A percentile compares a stretch with the other conserved stretches of the same genome.
Conservation (phyloP, 148 eudicot species). For the Camellia lanceoleosa region DNA sequence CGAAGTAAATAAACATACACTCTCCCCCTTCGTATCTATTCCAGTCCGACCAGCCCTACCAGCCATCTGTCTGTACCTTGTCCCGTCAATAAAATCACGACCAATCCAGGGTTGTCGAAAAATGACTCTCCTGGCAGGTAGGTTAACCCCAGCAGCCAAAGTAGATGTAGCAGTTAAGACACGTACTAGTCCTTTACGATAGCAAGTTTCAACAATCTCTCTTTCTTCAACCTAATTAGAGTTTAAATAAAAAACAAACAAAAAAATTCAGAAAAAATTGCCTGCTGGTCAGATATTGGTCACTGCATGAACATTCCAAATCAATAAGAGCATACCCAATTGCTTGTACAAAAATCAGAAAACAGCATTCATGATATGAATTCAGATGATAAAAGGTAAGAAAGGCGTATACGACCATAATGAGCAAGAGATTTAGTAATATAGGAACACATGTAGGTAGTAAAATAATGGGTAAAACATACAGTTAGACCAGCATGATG, state of each 20-base stretch:
- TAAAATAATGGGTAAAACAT: slow-evolving; percentile 20
- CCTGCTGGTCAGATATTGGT: not conserved
- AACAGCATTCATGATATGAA: not conserved
- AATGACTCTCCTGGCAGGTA: slow-evolving; percentile 97
- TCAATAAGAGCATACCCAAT: not conserved
- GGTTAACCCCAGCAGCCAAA: slow-evolving; percentile 97
- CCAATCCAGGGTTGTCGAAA: slow-evolving; percentile 98
- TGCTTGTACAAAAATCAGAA: not conserved
- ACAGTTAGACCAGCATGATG: slow-evolving; percentile 99
- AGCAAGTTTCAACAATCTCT: slow-evolving; percentile 87
- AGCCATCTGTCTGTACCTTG: slow-evolving; percentile 93
- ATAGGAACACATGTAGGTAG: not conserved
- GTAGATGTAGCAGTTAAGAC: slow-evolving; percentile 98
- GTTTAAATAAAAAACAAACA: not conserved
- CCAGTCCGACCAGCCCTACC: slow-evolving; percentile 99
- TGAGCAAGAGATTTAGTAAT: not conserved
- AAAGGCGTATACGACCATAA: not conserved
- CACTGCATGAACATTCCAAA: slow-evolving; percentile 1
- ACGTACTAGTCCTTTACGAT: slow-evolving; percentile 94
- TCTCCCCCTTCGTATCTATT: slow-evolving; percentile 98
- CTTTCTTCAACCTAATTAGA: slow-evolving; percentile 87
- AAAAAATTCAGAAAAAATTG: not conserved
- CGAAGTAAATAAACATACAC: slow-evolving; percentile 56
- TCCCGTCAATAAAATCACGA: slow-evolving; percentile 94
- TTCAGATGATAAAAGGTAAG: not conserved